Evolutionary conservation across 1,284 basidiomycete genomes (phyloP).

Genomic region (Cutaneotrichosporon cyanovorans): DNA sequence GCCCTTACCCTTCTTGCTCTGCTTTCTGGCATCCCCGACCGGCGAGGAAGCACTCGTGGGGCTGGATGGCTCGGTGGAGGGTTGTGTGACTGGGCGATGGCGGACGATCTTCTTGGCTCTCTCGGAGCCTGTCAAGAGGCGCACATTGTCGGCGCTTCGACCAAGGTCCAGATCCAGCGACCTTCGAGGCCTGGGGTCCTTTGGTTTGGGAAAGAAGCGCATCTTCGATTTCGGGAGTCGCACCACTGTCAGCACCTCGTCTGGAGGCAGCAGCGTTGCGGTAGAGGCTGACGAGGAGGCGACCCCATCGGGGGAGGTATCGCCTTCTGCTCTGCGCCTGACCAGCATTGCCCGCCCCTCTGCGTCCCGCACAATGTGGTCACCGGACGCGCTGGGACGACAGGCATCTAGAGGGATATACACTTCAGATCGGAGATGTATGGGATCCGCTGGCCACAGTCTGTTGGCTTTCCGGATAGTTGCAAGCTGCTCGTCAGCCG

Average conservation of each 20-base stretch:
- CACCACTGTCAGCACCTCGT: constrained; percentile 31
- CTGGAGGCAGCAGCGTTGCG: not conserved
- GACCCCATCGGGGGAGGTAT: not conserved
- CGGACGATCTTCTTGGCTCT: no score
- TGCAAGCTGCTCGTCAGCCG: constrained; percentile 42
- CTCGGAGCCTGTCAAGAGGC: not conserved
- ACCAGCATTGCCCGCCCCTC: not conserved
- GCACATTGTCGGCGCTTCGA: constrained; percentile 4
- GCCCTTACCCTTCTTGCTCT: not conserved
- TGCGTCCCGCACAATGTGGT: not conserved
- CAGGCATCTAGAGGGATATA: constrained; percentile 23
- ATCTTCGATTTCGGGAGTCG: constrained; percentile 42
- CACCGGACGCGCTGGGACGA: not conserved
- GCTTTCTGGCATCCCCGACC: not conserved
- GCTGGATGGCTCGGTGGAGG: not conserved
- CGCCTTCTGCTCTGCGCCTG: not conserved
- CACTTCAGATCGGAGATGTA: constrained; percentile 72
- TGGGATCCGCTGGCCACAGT: constrained; percentile 79
- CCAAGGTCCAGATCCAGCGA: constrained; percentile 17
- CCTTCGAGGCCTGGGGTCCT: constrained; percentile 7
- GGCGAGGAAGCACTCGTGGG: not conserved
- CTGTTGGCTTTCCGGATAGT: constrained; percentile 80
- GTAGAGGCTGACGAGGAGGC: not conserved
- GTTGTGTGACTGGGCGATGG: not conserved
- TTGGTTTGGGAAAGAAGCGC: constrained; percentile 36